phyloP scores from a whole-genome alignment of 2,329 filamentous ascomycete genomes.

The Acarospora socialis region DNA sequence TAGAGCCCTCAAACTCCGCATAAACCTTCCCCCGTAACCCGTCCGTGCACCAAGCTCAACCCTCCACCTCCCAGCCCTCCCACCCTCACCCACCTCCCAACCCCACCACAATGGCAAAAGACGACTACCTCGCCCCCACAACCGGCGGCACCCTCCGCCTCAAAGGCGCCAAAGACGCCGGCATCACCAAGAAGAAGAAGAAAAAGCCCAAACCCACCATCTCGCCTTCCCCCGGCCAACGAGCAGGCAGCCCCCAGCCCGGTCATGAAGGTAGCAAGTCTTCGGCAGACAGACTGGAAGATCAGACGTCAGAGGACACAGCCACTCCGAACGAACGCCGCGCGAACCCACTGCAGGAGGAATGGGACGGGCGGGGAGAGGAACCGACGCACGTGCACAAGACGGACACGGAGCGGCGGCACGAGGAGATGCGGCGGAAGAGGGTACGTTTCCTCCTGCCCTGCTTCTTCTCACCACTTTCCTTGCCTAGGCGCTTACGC shows the following conservation, averaged over 20 bases:
- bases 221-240: too few species aligned
- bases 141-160: constrained; percentile 68
- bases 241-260: too few species aligned
- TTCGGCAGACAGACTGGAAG: too few species aligned
- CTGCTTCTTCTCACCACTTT: constrained; percentile 4
- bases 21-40: background rate
- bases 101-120: constrained; percentile 18
- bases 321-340: constrained; percentile 3
- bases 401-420: constrained; percentile 68
- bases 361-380: constrained; percentile 12
- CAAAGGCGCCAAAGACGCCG: constrained; percentile 54
- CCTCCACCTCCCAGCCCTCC: background rate
- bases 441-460: constrained; percentile 42
- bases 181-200: constrained; percentile 34
- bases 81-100: background rate
- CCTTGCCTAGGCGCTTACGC: too few species aligned
- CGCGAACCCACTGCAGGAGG: background rate
- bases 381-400: constrained; percentile 38
- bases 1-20: too few species aligned
- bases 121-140: constrained; percentile 55
- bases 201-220: constrained; percentile 33
- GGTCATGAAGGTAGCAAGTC: too few species aligned
- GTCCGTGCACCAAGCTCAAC: background rate
- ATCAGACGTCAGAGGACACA: background rate
- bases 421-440: constrained; percentile 70